Percentiles rank a stretch among this genome's conserved stretches.
These are phyloP conservation scores for Tilletia horrida DNA, from an alignment of 1,284 basidiomycete genomes.

Conservation along the genomic window DNA sequence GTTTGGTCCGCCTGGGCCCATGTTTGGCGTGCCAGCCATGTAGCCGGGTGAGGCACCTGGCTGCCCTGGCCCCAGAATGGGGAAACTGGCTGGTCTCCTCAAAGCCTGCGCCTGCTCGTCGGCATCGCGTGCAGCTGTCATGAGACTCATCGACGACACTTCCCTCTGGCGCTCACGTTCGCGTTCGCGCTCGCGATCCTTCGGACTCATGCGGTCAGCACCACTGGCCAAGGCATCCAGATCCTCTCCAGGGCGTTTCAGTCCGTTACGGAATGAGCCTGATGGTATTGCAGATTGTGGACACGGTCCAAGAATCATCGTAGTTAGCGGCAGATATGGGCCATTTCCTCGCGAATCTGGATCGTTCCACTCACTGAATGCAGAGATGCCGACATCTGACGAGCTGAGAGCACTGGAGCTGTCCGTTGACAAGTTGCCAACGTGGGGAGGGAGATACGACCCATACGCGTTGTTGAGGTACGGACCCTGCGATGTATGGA, in stretches of 20 bases:
- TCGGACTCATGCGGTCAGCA: constrained; percentile 1
- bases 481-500: background rate
- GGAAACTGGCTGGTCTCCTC: constrained; percentile 14
- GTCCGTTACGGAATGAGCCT: background rate
- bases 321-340: background rate
- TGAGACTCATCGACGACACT: background rate
- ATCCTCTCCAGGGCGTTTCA: constrained; percentile 12
- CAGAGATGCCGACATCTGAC: constrained; percentile 2
- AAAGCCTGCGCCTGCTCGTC: constrained; percentile 17
- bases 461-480: constrained; percentile 2
- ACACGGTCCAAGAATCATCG: background rate
- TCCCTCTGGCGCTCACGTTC: constrained; percentile 9
- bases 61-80: background rate
- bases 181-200: constrained; percentile 15
- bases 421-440: background rate
- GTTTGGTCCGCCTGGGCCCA: constrained; percentile 1
- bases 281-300: background rate
- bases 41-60: background rate
- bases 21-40: constrained; percentile 11
- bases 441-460: background rate
- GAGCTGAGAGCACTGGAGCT: background rate
- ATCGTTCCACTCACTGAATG: constrained; percentile 7
- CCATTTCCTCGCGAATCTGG: background rate
- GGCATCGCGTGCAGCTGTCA: background rate
- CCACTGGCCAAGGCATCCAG: constrained; percentile 6